Evolutionary conservation across 1,284 basidiomycete species (phyloP).

Genomic region (Polyporus tsugae): DNA sequence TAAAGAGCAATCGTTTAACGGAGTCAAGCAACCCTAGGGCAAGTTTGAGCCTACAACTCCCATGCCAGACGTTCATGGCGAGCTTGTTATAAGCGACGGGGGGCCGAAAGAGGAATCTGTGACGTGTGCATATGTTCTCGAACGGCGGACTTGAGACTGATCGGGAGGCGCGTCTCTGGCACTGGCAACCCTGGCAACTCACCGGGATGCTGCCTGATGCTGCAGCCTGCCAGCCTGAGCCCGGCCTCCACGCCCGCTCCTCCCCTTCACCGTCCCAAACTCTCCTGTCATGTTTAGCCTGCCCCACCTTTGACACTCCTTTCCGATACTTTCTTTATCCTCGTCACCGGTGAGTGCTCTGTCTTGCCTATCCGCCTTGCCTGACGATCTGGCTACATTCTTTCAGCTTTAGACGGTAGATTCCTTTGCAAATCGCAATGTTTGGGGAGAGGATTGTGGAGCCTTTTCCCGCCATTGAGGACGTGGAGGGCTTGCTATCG

Average conservation of each 20-base stretch:
- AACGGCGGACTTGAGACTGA: slow-evolving; percentile 13
- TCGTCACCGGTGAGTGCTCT: slow-evolving; percentile 5
- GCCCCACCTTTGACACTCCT: slow-evolving; percentile 7
- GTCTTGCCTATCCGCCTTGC: not conserved
- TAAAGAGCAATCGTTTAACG: not conserved
- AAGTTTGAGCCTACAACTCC: not conserved
- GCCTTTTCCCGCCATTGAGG: slow-evolving; percentile 19
- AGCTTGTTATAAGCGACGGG: slow-evolving; percentile 1
- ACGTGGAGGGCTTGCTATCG: slow-evolving; percentile 9
- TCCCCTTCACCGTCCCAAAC: not conserved
- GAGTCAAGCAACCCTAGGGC: not conserved
- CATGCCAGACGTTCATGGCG: not conserved
- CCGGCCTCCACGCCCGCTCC: slow-evolving; percentile 10
- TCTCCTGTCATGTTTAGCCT: slow-evolving; percentile 1
- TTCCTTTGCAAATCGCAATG: slow-evolving; percentile 17
- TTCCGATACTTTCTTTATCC: slow-evolving; percentile 4
- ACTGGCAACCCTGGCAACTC: slow-evolving; percentile 16
- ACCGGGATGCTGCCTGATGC: not conserved
- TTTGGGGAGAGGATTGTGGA: slow-evolving; percentile 33
- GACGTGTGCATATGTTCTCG: slow-evolving; percentile 13
- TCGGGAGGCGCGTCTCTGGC: slow-evolving; percentile 14
- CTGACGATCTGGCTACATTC: not conserved
- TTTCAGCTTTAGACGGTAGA: not conserved
- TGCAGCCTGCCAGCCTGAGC: not conserved
- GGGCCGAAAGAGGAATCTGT: slow-evolving; percentile 6